Evolutionary conservation across 305 asterid species (phyloP), one percentile per base, ranked within the genome.

Genomic region (Solanum hybrid): DNA sequence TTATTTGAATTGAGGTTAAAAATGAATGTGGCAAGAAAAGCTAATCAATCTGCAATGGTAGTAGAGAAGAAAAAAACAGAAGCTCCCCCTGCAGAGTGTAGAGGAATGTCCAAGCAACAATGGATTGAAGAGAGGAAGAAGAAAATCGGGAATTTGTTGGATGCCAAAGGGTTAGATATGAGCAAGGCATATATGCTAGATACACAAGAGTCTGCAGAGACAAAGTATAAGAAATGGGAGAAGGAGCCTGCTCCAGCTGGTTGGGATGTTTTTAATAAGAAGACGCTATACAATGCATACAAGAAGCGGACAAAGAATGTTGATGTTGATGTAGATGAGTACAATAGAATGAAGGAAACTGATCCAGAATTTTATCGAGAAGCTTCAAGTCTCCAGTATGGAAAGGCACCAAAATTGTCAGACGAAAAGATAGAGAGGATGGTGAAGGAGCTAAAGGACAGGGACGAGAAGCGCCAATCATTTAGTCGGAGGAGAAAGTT

Each of bases 231-330:
- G 94, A 97, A 95, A 90, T 95, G 97, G 98, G 98, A 95, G 89
- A 95, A 95, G 93, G 95, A 94, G 38, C 97, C 97, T 91, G 99
- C 99, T 89, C 99, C 98, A 87, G 94, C 92, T 92, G 99, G 99
- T 87, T 95, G 99, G 99, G 98, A 95, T 92, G 99, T 96, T 91
- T 96, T 95, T 92, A 96, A 96, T 90, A 98, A 96, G 91, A 93
- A 91, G 89, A 95, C 99, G 7, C 56, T 96, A 91, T 95, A 97
- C 86, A 79, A 93, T 26, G 99, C 99, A 75, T 94, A 96, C 95
- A 96, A 95, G 95, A 97, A 94, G 91, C 94, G 98, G 82, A 93
- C 99, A 85, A 93, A 93, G 88, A 94, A 93, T 26, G 90, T 96
- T 71, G 92, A 90, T 3, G 91, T 96, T 56, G 94, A 96, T 91